phyloP scores from a whole-genome alignment of 192 early-diverging fungal species.

The Allomyces macrogynus region DNA sequence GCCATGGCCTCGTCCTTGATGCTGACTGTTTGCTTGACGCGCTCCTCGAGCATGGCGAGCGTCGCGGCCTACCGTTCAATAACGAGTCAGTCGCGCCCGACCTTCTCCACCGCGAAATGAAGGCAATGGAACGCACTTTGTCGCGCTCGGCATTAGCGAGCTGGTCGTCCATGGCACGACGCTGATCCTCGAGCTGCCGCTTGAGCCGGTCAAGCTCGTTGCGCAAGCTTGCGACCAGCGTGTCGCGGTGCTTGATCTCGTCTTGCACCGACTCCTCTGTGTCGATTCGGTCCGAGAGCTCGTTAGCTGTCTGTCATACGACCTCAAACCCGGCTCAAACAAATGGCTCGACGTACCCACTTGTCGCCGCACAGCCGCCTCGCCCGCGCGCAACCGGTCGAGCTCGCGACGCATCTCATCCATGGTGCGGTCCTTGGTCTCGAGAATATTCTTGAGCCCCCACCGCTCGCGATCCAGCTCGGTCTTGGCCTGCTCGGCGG shows the following conservation, averaged over 20 bases:
- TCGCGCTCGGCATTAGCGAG: conserved; percentile 16
- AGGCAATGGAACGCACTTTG: conserved; percentile 15
- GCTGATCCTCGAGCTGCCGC: conserved; percentile 7
- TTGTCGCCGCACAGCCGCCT: not conserved
- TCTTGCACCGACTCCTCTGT: conserved; percentile 4
- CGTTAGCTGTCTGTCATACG: too few relatives aligned
- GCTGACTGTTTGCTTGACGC: conserved; percentile 15
- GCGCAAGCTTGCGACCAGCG: conserved; percentile 6
- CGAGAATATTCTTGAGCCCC: conserved; percentile 2
- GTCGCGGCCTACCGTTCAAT: conserved; percentile 14
- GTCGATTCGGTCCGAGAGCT: too few relatives aligned
- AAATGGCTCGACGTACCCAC: not conserved
- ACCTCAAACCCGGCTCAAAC: too few relatives aligned
- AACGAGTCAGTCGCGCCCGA: not conserved
- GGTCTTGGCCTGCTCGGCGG: not conserved
- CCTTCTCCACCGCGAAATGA: not conserved
- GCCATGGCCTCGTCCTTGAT: conserved; percentile 20
- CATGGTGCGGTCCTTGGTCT: not conserved
- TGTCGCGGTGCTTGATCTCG: conserved; percentile 10
- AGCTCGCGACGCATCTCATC: conserved; percentile 6
- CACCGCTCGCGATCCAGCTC: not conserved
- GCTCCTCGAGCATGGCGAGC: conserved; percentile 18
- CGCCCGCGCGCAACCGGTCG: not conserved
- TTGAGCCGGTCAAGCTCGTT: conserved; percentile 8
- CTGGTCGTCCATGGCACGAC: conserved; percentile 4